Percentiles rank a stretch among this genome's conserved stretches.
These are phyloP conservation scores for Ophiostoma sp. DNA, from an alignment of 2,329 filamentous ascomycete genomes.

Conservation along the genomic window DNA sequence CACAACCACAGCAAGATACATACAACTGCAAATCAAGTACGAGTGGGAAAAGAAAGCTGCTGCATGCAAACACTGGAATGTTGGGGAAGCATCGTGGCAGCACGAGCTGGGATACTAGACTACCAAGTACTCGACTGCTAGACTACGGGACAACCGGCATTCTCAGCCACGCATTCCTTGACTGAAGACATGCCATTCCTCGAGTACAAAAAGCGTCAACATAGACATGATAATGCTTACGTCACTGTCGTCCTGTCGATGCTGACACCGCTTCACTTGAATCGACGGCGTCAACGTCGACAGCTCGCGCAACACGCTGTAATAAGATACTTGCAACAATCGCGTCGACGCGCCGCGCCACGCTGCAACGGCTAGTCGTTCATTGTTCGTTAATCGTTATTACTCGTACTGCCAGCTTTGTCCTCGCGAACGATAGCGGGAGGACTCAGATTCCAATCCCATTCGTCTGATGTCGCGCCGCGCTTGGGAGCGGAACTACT, in stretches of 20 bases:
- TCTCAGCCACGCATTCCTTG: background rate
- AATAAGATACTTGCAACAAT: background rate
- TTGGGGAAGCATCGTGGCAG: slow-evolving; percentile 2
- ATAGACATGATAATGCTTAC: background rate
- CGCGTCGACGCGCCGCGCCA: slow-evolving; percentile 12
- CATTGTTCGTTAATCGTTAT: background rate
- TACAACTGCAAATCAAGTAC: background rate
- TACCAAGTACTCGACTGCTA: background rate
- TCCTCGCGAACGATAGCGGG: background rate
- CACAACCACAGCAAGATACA: no score
- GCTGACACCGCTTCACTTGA: background rate
- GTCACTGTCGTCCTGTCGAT: background rate
- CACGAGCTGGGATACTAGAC: background rate
- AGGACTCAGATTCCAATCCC: background rate
- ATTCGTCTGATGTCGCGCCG: no score
- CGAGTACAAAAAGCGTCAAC: background rate
- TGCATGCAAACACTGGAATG: slow-evolving; percentile 6
- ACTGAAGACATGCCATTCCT: slow-evolving; percentile 2
- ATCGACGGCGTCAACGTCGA: background rate
- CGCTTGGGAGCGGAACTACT: background rate
- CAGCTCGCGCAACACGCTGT: background rate
- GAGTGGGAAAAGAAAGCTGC: background rate
- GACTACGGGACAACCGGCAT: background rate
- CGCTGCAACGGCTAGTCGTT: background rate
- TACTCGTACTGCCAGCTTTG: background rate